Evolutionary conservation across 83 land plant species (phyloP).

Genomic region (Larix sibirica): DNA sequence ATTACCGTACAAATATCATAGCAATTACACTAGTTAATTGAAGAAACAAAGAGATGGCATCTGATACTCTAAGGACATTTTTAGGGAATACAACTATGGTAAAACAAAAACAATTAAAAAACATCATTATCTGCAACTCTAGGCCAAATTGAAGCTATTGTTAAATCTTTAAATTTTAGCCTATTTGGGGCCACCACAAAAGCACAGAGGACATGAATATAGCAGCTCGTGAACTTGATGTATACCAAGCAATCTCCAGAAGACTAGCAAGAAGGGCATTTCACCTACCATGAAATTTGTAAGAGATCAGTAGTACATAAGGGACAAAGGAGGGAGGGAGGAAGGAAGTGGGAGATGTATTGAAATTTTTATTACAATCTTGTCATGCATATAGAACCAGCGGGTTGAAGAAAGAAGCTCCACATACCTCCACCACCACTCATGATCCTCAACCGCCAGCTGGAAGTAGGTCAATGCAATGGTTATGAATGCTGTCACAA

Average conservation of each 20-base stretch:
- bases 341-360: not conserved
- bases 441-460: constrained; percentile 52
- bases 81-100: not conserved
- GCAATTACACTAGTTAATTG: not conserved
- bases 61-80: not conserved
- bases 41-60: not conserved
- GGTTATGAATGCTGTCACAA: constrained; percentile 62
- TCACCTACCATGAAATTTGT: not conserved
- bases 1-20: too few relatives aligned
- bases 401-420: not conserved
- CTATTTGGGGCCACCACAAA: not conserved
- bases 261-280: not conserved
- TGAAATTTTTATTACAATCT: not conserved
- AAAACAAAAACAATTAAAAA: not conserved
- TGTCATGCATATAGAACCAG: not conserved
- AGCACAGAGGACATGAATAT: not conserved
- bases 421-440: constrained; percentile 58
- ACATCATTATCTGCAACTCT: not conserved
- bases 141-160: not conserved
- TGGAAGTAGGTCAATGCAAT: constrained; percentile 62
- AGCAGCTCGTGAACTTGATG: not conserved
- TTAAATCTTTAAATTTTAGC: not conserved
- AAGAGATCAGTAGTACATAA: not conserved
- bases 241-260: not conserved
- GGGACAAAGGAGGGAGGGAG: too few relatives aligned